phyloP scores from a whole-genome alignment of 306 rosid species.

The Acacia melanoxylon region DNA sequence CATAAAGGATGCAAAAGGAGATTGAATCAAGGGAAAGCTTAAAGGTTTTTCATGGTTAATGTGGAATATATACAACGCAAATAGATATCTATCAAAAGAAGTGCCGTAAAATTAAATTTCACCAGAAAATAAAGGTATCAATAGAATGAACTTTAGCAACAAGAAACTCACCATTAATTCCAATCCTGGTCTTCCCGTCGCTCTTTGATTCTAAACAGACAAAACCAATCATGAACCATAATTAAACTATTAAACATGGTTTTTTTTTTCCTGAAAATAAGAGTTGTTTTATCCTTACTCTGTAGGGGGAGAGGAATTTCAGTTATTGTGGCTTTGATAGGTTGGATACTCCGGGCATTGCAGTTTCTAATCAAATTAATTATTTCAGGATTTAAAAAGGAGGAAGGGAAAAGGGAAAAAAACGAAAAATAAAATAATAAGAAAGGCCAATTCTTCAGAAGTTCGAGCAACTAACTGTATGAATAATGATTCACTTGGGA shows the following conservation, averaged over 20 bases:
- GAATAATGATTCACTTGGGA: conserved; percentile 52
- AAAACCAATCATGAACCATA: conserved; percentile 37
- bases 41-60: background rate
- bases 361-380: conserved; percentile 46
- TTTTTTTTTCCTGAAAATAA: background rate
- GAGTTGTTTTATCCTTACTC: conserved; percentile 47
- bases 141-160: conserved; percentile 5
- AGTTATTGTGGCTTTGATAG: conserved; percentile 88
- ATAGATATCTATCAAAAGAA: background rate
- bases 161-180: conserved; percentile 78
- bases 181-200: conserved; percentile 72
- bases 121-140: conserved; percentile 4
- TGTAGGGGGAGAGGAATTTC: conserved; percentile 75
- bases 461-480: conserved; percentile 57
- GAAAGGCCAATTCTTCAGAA: background rate
- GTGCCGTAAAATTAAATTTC: background rate
- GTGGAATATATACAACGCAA: background rate
- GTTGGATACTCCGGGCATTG: conserved; percentile 48
- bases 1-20: background rate
- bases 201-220: conserved; percentile 59
- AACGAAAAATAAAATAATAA: background rate
- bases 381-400: background rate
- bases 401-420: background rate
- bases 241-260: background rate
- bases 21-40: background rate